Evolutionary conservation across 352 stramenopile genomes (phyloP).

Genomic region (Plasmopara viticola): DNA sequence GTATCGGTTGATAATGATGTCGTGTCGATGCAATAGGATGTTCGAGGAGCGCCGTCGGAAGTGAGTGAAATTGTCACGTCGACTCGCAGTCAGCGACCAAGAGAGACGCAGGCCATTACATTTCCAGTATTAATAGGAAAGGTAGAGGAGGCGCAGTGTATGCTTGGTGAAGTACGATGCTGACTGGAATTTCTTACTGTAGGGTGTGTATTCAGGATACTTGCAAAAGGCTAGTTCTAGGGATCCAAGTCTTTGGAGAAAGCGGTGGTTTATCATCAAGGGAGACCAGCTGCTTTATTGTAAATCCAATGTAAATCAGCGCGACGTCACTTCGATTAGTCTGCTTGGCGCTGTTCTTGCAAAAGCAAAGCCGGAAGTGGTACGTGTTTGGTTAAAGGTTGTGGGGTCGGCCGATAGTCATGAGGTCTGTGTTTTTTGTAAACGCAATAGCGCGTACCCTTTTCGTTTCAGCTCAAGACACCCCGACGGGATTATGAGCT

Average conservation of each 20-base stretch:
- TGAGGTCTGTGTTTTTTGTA: background rate
- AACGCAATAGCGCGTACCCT: slow-evolving; percentile 42
- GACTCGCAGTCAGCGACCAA: slow-evolving; percentile 16
- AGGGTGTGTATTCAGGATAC: slow-evolving; percentile 73
- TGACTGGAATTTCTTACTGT: background rate
- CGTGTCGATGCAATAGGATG: slow-evolving; percentile 33
- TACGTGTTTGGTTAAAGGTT: slow-evolving; percentile 19
- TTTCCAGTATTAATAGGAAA: slow-evolving; percentile 71
- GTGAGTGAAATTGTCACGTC: slow-evolving; percentile 41
- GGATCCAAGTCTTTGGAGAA: slow-evolving; percentile 71
- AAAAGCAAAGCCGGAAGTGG: slow-evolving; percentile 69
- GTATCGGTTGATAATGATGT: background rate
- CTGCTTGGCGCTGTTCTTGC: slow-evolving; percentile 67
- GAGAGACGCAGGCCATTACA: slow-evolving; percentile 43
- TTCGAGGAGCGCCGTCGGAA: slow-evolving; percentile 62
- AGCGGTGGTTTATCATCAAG: slow-evolving; percentile 85
- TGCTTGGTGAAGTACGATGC: background rate
- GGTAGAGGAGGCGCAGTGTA: slow-evolving; percentile 14
- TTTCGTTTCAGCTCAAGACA: slow-evolving; percentile 77
- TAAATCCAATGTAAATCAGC: slow-evolving; percentile 77
- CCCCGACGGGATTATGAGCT: slow-evolving; percentile 70
- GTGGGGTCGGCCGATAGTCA: background rate
- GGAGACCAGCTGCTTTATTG: slow-evolving; percentile 81
- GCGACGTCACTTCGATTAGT: slow-evolving; percentile 76
- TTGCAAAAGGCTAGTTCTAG: slow-evolving; percentile 80